Evolutionary conservation across 306 rosid genomes (phyloP).

Genomic region (Lupinus albus): DNA sequence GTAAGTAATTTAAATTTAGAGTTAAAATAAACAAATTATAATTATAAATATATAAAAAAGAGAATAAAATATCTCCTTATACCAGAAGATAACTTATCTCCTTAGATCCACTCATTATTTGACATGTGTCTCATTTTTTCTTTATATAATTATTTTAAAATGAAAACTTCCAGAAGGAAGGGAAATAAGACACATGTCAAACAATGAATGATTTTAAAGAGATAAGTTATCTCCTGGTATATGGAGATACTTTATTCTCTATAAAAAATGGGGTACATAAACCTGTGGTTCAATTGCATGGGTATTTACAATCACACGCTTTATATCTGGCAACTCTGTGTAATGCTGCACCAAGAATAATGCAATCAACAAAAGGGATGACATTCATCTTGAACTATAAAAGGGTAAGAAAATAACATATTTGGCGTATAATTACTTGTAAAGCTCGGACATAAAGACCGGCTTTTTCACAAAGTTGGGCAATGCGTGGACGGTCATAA

Average conservation of each 20-base stretch:
- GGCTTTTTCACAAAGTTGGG: constrained; percentile 96
- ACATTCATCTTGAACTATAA: constrained; percentile 21
- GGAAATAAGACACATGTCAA: too few species aligned
- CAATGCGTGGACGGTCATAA: constrained; percentile 95
- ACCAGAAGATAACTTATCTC: too few species aligned
- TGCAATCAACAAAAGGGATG: constrained; percentile 27
- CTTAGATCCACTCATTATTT: too few species aligned
- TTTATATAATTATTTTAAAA: too few species aligned
- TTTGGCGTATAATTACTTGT: constrained; percentile 64
- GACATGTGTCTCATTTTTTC: too few species aligned
- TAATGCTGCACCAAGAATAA: constrained; percentile 78
- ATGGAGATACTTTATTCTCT: too few species aligned
- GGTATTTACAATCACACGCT: constrained; percentile 93
- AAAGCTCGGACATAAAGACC: constrained; percentile 95
- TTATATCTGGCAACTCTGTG: constrained; percentile 95
- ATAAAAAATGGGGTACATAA: constrained; percentile 38
- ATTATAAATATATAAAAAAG: too few species aligned
- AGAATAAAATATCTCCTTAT: too few species aligned
- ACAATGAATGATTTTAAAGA: too few species aligned
- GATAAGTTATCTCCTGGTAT: too few species aligned
- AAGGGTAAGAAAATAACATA: background rate
- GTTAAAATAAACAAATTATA: constrained; percentile 28
- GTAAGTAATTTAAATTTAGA: constrained; percentile 25
- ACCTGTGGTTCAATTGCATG: constrained; percentile 99
- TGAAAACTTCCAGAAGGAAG: too few species aligned